These are phyloP conservation scores for Xylaria longipes DNA, from an alignment of 495 filamentous ascomycete species.

Conservation along the genomic window DNA sequence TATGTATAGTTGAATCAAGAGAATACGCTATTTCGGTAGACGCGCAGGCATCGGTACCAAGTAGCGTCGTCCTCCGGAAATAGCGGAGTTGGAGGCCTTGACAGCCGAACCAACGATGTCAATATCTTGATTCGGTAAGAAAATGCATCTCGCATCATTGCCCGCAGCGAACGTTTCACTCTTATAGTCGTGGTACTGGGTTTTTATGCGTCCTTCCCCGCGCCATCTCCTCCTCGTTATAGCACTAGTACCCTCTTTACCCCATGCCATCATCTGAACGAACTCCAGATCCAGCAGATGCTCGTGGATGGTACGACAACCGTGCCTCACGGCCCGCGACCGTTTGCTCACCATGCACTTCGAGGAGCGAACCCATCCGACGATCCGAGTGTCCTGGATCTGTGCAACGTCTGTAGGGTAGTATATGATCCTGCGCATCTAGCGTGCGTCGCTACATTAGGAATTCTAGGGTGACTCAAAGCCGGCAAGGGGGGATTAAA, in stretches of 20 bases:
- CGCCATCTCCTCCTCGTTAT: neutral
- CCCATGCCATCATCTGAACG: neutral
- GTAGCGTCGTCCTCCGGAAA: conserved; percentile 16
- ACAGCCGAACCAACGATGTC: conserved; percentile 23
- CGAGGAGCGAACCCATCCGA: neutral
- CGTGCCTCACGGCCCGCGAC: conserved; percentile 16
- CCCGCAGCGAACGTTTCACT: conserved; percentile 20
- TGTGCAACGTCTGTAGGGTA: conserved; percentile 19
- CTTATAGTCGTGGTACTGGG: conserved; percentile 13
- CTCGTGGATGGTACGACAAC: neutral
- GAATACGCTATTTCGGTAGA: conserved; percentile 18
- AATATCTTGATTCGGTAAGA: conserved; percentile 27
- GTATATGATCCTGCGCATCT: conserved; percentile 6
- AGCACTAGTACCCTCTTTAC: neutral
- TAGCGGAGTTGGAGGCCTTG: conserved; percentile 22
- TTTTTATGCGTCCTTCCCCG: conserved; percentile 18
- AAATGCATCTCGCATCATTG: conserved; percentile 17
- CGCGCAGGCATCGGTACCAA: conserved; percentile 19
- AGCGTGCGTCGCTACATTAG: conserved; percentile 5
- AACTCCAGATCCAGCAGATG: conserved; percentile 14
- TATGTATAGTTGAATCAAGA: conserved; percentile 14
- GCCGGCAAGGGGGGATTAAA: conserved; percentile 12
- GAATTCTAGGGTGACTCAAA: neutral
- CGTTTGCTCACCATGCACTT: conserved; percentile 9
- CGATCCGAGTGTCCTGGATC: conserved; percentile 12